Base-by-base conservation (phyloP, 2,329 filamentous ascomycete genomes). In the Cladosporium sp. region DNA sequence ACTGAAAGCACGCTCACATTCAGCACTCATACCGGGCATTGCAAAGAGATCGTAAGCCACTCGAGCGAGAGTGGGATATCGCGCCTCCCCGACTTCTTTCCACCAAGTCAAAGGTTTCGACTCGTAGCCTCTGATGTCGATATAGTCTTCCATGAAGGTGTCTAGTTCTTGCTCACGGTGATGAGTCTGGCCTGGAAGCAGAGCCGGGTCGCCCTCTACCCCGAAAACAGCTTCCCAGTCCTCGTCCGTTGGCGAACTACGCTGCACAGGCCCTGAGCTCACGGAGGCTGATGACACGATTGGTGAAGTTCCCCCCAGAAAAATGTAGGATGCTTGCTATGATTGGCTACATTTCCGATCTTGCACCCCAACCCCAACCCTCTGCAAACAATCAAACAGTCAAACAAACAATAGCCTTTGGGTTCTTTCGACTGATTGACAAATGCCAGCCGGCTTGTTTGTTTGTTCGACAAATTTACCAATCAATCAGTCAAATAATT, bases 1-100 rank as follows among this genome's bases (percentile, higher is more conserved):
- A 26, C 55, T 67, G 58, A 62, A 65, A 14, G 36, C 66, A 28
- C 63, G 66, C 61, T 65, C 64, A 44, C 59, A 67, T 49, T 66
- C 64, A 24, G 58, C 64, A 59, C 55, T 65, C 55, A 67, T 65
- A 55, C 57, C 58, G 47, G 51, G 63, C 60, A 63, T 61, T 34
- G 41, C 41, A 59, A 58, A 67, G 55, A 65, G 64, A 47, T 65
- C 64, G 26, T 47, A 63, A 28, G 64, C 58, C 10, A 67, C 36
- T 30, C 18, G 54, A 36, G 36, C 36, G n/a, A 67, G 64, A 30
- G 64, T 63, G 32, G 59, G 66, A 47, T 66, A 67, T 57, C 8
- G 65, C 65, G 36, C 57, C 52, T 55, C 52, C 24, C 52, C 52
- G 24, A 55, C 52, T 34, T 55, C 52, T 55, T 55, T 55, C 52